Conservation (phyloP, 106 monocot genomes). For the Vanilla planifolia region DNA sequence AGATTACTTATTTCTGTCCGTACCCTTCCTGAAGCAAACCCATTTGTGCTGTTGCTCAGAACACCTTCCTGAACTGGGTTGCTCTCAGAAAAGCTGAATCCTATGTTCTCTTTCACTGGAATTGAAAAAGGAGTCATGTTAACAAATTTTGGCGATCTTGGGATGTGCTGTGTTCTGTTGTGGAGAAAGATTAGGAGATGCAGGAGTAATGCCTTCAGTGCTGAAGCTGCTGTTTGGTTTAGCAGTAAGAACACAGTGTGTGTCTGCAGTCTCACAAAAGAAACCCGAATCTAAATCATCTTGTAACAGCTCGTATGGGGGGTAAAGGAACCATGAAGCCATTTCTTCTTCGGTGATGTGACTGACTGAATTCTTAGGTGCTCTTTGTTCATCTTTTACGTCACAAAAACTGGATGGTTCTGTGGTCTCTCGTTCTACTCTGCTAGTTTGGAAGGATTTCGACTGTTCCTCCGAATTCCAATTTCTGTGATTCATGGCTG, state of each 20-base stretch:
- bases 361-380: constrained; percentile 5
- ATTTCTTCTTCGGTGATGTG: constrained; percentile 34
- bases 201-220: not conserved
- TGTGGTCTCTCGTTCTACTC: constrained; percentile 36
- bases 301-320: constrained; percentile 52
- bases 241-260: constrained; percentile 5
- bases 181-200: not conserved
- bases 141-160: constrained; percentile 14
- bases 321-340: constrained; percentile 50
- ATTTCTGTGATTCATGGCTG: constrained; percentile 20
- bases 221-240: not conserved
- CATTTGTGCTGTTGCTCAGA: no score
- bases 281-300: constrained; percentile 59
- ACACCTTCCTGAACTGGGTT: constrained; percentile 32
- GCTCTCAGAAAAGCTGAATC: constrained; percentile 38
- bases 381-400: constrained; percentile 14
- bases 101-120: constrained; percentile 10
- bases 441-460: constrained; percentile 5
- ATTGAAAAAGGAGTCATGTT: constrained; percentile 38
- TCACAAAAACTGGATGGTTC: constrained; percentile 32
- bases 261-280: constrained; percentile 32
- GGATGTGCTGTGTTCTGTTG: constrained; percentile 15
- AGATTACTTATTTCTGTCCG: constrained; percentile 19
- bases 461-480: constrained; percentile 32
- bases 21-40: constrained; percentile 28